phyloP scores from a whole-genome alignment of 2,329 filamentous ascomycete species.

The Exophiala viscosa region DNA sequence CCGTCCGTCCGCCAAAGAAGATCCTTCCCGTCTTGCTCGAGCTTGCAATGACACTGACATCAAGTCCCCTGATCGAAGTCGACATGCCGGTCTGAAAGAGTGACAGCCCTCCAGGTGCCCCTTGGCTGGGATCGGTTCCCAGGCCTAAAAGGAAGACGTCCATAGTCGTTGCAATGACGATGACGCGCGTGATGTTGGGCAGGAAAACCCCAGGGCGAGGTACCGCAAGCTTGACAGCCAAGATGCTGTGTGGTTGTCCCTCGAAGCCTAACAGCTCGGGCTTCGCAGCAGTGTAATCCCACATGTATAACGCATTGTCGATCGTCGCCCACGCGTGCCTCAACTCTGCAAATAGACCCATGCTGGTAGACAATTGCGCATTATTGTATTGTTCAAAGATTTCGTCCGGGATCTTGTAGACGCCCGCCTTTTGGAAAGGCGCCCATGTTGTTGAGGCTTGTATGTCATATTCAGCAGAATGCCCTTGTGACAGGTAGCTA shows the following conservation, averaged over 20 bases:
- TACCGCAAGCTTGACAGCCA: slow-evolving; percentile 80
- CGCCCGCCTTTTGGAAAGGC: slow-evolving; percentile 82
- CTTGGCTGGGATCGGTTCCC: slow-evolving; percentile 55
- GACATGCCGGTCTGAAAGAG: slow-evolving; percentile 89
- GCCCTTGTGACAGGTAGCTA: slow-evolving; percentile 83
- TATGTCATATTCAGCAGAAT: slow-evolving; percentile 88
- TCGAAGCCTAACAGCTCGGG: slow-evolving; percentile 90
- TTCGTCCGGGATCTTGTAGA: slow-evolving; percentile 84
- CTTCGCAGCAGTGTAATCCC: slow-evolving; percentile 94
- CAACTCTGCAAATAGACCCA: slow-evolving; percentile 92
- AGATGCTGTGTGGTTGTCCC: slow-evolving; percentile 82
- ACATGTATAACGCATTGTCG: slow-evolving; percentile 92
- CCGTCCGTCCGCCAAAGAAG: slow-evolving; percentile 78
- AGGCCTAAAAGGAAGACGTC: slow-evolving; percentile 88
- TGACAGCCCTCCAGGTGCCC: slow-evolving; percentile 63
- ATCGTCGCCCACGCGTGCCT: slow-evolving; percentile 95
- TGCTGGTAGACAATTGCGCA: slow-evolving; percentile 80
- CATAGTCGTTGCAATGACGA: slow-evolving; percentile 80
- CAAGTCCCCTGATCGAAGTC: slow-evolving; percentile 69
- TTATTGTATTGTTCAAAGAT: slow-evolving; percentile 91
- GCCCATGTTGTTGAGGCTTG: slow-evolving; percentile 67
- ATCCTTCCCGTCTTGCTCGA: slow-evolving; percentile 79
- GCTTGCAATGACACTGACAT: slow-evolving; percentile 73
- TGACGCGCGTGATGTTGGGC: slow-evolving; percentile 75
- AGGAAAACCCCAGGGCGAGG: slow-evolving; percentile 88